These are phyloP conservation scores for Aspergillus biplanus DNA, from an alignment of 495 filamentous ascomycete genomes.

Conservation along the genomic window DNA sequence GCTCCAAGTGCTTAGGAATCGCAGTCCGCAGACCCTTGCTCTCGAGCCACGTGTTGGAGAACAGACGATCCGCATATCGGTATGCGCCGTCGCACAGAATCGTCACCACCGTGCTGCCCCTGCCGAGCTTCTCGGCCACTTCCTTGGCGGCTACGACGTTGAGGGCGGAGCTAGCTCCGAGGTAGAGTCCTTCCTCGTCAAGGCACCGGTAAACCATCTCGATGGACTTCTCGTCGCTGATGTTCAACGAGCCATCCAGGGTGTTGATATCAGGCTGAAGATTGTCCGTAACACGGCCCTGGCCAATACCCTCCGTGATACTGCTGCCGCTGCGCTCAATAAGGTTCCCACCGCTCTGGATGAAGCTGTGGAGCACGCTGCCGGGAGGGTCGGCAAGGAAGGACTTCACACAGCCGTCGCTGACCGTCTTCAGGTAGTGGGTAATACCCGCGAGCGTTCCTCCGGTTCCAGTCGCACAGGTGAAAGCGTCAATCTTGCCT, in stretches of 20 bases:
- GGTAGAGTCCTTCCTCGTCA: slow-evolving; percentile 94
- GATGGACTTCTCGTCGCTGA: slow-evolving; percentile 91
- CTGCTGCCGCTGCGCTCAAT: slow-evolving; percentile 80
- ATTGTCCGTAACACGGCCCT: slow-evolving; percentile 96
- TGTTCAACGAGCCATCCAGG: slow-evolving; percentile 82
- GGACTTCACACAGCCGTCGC: slow-evolving; percentile 79
- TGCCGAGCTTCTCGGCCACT: slow-evolving; percentile 86
- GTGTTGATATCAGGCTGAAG: slow-evolving; percentile 81
- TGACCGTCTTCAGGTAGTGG: slow-evolving; percentile 82
- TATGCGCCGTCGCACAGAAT: slow-evolving; percentile 95
- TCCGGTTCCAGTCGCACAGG: slow-evolving; percentile 90
- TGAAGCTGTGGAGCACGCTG: slow-evolving; percentile 88
- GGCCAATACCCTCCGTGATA: slow-evolving; percentile 97
- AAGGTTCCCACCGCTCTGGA: slow-evolving; percentile 81
- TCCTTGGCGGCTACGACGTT: slow-evolving; percentile 97
- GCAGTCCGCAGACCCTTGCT: slow-evolving; percentile 79
- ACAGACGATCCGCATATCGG: slow-evolving; percentile 90
- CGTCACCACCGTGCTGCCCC: slow-evolving; percentile 90
- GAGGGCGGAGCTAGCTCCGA: slow-evolving; percentile 90
- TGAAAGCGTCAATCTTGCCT: slow-evolving; percentile 90
- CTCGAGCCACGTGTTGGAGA: slow-evolving; percentile 85
- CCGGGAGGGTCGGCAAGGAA: slow-evolving; percentile 95
- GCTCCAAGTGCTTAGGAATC: slow-evolving; percentile 84
- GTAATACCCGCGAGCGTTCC: slow-evolving; percentile 92
- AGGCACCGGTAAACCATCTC: slow-evolving; percentile 98